A percentile compares a stretch with the other conserved stretches of the same genome.
Conservation (phyloP, 2,329 filamentous ascomycete genomes). For the Cladosporium sphaerospermum region DNA sequence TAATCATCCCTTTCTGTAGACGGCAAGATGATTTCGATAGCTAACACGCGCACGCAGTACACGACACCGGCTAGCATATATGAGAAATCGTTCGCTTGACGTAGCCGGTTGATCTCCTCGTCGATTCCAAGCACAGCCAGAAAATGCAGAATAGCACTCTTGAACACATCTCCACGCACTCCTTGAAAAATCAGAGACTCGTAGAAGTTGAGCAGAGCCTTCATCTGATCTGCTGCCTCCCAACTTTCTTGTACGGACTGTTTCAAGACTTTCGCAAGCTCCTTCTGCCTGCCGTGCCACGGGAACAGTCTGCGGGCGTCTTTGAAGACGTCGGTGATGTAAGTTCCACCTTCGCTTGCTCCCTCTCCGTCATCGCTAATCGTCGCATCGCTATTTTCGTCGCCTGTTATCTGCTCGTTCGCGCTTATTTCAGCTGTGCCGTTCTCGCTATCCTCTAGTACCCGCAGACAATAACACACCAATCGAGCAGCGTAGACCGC, state of each 20-base stretch:
- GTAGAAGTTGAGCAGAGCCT: background rate
- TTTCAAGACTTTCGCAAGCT: background rate
- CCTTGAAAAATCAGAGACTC: background rate
- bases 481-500: background rate
- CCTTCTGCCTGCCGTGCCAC: background rate
- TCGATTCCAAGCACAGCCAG: background rate
- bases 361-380: too few relatives aligned
- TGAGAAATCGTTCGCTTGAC: background rate
- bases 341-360: too few relatives aligned
- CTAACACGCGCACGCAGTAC: background rate
- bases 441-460: background rate
- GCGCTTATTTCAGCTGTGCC: too few relatives aligned
- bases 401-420: too few relatives aligned
- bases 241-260: background rate
- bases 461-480: background rate
- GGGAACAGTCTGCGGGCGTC: background rate
- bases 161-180: background rate
- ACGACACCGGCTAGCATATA: background rate
- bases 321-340: background rate
- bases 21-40: slow-evolving; percentile 17
- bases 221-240: background rate
- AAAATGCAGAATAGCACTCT: background rate
- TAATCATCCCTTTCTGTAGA: slow-evolving; percentile 12
- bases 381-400: too few relatives aligned
- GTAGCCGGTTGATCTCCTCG: background rate